phyloP scores from a whole-genome alignment of 2,329 filamentous ascomycete genomes.

The Colletotrichum sp. region DNA sequence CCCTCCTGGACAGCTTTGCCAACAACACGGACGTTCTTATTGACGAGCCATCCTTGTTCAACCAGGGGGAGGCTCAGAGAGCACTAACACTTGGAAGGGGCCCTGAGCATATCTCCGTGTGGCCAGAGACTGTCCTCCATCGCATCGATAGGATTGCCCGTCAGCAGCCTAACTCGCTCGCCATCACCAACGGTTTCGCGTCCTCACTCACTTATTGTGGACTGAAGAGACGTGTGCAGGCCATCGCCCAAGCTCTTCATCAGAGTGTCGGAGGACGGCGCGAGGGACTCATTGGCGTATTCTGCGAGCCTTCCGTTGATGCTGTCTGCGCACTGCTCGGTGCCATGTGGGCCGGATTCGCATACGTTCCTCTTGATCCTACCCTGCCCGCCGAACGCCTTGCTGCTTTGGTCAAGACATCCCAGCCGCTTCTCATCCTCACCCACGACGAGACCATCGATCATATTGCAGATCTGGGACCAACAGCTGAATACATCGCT shows the following conservation, averaged over 20 bases:
- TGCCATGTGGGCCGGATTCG: slow-evolving; percentile 39
- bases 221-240: not conserved
- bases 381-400: not conserved
- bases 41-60: not conserved
- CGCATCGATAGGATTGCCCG: not conserved
- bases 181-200: not conserved
- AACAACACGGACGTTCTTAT: not conserved
- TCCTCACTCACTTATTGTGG: not conserved
- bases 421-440: not conserved
- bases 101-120: not conserved
- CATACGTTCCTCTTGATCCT: slow-evolving; percentile 46
- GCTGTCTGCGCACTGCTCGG: slow-evolving; percentile 43
- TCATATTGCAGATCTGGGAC: not conserved
- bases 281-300: slow-evolving; percentile 36
- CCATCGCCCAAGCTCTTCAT: not conserved
- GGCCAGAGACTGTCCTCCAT: not conserved
- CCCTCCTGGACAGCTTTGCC: not conserved
- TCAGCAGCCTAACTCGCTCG: not conserved
- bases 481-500: not conserved
- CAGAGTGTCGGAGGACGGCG: not conserved
- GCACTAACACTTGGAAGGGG: not conserved
- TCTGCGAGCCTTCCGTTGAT: slow-evolving; percentile 39
- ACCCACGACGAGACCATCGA: not conserved
- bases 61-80: not conserved
- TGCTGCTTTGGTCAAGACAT: not conserved